Conservation (phyloP, 345 rosid genomes). For the Brassica carinata region DNA sequence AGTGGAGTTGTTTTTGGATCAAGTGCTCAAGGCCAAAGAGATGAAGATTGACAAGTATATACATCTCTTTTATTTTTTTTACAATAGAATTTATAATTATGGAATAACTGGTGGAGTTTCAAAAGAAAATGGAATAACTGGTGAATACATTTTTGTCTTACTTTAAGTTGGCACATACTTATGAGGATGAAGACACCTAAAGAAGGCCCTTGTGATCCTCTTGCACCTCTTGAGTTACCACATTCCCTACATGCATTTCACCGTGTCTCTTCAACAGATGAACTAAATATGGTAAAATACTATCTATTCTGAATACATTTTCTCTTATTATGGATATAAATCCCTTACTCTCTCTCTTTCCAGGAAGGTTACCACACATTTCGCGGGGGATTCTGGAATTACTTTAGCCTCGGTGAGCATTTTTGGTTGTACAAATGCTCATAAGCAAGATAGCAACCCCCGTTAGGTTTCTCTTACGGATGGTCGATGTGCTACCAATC, state of each 20-base stretch:
- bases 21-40: slow-evolving; percentile 70
- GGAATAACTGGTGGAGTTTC: background rate
- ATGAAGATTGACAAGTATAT: slow-evolving; percentile 89
- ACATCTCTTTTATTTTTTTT: background rate
- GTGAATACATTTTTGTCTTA: slow-evolving; percentile 1
- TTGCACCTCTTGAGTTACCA: slow-evolving; percentile 90
- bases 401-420: slow-evolving; percentile 90
- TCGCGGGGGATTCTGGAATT: slow-evolving; percentile 98
- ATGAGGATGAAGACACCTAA: slow-evolving; percentile 84
- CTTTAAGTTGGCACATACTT: slow-evolving; percentile 80
- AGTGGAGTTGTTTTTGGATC: slow-evolving; percentile 59
- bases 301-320: background rate
- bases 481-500: background rate
- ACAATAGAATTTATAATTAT: background rate
- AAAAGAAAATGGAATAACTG: background rate
- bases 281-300: slow-evolving; percentile 58
- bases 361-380: slow-evolving; percentile 92
- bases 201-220: slow-evolving; percentile 80
- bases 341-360: slow-evolving; percentile 33
- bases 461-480: background rate
- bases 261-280: slow-evolving; percentile 74
- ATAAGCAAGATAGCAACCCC: background rate
- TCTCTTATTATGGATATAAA: background rate
- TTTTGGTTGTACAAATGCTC: background rate
- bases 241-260: slow-evolving; percentile 89